Evolutionary conservation across 2,329 filamentous ascomycete genomes (phyloP), one percentile per base, ranked within the genome.

Genomic region (Aspergillus alliaceus): DNA sequence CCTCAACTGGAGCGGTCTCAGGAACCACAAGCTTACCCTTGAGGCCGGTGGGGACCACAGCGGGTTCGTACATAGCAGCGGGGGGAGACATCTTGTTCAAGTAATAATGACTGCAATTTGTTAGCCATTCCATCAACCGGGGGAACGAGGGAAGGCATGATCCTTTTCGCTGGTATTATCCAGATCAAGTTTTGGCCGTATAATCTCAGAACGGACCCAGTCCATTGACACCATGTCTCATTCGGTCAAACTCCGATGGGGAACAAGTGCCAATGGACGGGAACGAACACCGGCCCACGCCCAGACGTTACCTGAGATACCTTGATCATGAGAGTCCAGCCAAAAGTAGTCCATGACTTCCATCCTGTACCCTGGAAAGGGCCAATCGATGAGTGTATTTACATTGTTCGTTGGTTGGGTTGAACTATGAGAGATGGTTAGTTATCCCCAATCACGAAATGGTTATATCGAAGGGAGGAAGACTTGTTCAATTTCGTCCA

Each of bases 131-230:
- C 67, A 69, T 62, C 63, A 65, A 54, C 63, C 66, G 69, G 68
- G 65, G 63, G 69, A 67, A 73, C 72, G 74, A 78, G 77, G 80
- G 80, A 84, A 84, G 84, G 90, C 91, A 96, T 96, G 91, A 95
- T 96, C 89, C 92, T 96, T 40, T 95, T 92, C 92, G 92, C 92
- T 92, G 90, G 91, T 91, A 95, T 95, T 93, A 93, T 93, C 91
- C 90, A 91, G 90, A 93, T 93, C 90, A 93, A 93, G 90, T 93
- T 91, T 80, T 82, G 82, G 88, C 91, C 90, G 90, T 95, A 89
- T 95, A 86, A 87, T 95, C 90, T 93, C 76, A 79, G 76, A 76
- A 75, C 74, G 71, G 75, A 69, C 69, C 66, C 64, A 61, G 40
- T 49, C 51, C 57, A 49, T 57, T 53, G 49, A 24, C 46, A 56